phyloP scores from a whole-genome alignment of 768 basidiomycete genomes.

The Tulasnella calospora region DNA sequence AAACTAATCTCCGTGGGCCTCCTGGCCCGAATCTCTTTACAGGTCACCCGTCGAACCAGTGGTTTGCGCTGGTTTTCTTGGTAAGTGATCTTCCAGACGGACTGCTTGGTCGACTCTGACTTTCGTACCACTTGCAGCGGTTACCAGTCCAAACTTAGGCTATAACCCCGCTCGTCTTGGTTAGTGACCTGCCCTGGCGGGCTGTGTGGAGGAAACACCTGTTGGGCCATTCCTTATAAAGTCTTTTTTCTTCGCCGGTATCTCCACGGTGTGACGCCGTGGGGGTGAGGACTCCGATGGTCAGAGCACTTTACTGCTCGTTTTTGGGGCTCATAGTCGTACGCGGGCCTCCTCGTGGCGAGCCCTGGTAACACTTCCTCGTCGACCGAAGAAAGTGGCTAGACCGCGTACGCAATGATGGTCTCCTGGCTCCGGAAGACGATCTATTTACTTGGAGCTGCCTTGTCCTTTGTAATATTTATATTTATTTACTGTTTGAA shows the following conservation, averaged over 20 bases:
- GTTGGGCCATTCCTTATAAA: not conserved
- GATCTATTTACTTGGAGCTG: no score
- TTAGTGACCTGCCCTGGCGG: not conserved
- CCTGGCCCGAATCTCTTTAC: no score
- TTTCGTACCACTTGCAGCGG: not conserved
- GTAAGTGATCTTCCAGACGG: not conserved
- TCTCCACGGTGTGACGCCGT: not conserved
- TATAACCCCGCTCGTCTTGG: not conserved
- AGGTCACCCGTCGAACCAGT: not conserved
- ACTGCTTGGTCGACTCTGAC: not conserved
- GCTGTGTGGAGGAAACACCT: not conserved
- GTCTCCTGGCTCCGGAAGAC: no score
- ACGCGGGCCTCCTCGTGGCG: not conserved
- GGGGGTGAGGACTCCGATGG: not conserved
- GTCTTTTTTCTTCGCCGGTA: not conserved
- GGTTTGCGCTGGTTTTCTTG: not conserved
- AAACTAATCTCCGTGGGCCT: no score
- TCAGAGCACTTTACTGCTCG: not conserved
- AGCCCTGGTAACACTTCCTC: not conserved
- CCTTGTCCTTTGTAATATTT: no score
- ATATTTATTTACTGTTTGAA: no score
- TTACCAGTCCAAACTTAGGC: conserved; percentile 1
- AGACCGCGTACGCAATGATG: not conserved
- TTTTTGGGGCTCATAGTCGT: not conserved
- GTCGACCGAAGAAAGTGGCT: not conserved